Evolutionary conservation across 2,329 filamentous ascomycete species (phyloP).

Genomic region (Alternaria sp.): DNA sequence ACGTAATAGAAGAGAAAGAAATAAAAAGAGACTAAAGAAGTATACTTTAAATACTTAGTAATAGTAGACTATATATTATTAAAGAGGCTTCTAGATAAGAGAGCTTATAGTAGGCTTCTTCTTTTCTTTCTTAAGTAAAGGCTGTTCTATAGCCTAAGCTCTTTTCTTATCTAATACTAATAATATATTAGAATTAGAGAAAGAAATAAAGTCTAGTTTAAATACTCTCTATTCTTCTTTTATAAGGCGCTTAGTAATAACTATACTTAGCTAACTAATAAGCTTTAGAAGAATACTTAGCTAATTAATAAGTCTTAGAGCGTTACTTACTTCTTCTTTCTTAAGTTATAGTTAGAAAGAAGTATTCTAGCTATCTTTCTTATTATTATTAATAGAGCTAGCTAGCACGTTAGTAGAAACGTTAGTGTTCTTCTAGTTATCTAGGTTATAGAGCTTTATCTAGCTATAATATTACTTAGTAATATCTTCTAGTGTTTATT

Average conservation of each 20-base stretch:
- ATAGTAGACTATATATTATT: too few species aligned
- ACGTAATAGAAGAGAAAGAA: too few species aligned
- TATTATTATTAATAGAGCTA: not conserved
- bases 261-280: not conserved
- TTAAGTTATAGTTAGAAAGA: not conserved
- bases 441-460: not conserved
- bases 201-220: not conserved
- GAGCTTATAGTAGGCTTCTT: too few species aligned
- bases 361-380: not conserved
- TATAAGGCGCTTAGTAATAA: not conserved
- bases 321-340: not conserved
- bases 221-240: not conserved
- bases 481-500: not conserved
- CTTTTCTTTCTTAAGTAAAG: too few species aligned
- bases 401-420: not conserved
- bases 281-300: not conserved
- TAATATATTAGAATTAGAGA: not conserved
- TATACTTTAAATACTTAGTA: too few species aligned
- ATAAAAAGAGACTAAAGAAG: too few species aligned
- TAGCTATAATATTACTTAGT: not conserved
- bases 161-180: too few species aligned
- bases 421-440: not conserved
- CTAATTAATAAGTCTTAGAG: not conserved
- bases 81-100: too few species aligned
- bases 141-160: too few species aligned